phyloP scores from a whole-genome alignment of 1,284 basidiomycete genomes.

The Tetrapyrgos nigripes region DNA sequence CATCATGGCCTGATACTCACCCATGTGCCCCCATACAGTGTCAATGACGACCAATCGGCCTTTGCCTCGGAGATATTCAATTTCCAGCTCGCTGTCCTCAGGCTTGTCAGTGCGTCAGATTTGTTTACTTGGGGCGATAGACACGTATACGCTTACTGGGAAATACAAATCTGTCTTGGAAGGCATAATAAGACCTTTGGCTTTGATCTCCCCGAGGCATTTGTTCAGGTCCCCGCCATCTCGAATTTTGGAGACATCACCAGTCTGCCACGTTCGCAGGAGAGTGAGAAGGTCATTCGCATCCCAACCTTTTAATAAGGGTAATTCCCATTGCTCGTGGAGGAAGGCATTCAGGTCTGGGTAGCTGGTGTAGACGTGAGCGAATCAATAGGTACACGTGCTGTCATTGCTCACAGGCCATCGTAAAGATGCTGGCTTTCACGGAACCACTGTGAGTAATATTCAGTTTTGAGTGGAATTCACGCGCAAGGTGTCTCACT shows the following conservation, averaged over 20 bases:
- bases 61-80: slow-evolving; percentile 46
- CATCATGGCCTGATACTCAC: slow-evolving; percentile 34
- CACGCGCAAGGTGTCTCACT: slow-evolving; percentile 30
- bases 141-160: slow-evolving; percentile 41
- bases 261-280: slow-evolving; percentile 61
- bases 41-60: slow-evolving; percentile 56
- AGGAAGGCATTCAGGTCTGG: slow-evolving; percentile 56
- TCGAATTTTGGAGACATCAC: slow-evolving; percentile 55
- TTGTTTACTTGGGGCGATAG: background rate
- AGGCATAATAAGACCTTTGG: slow-evolving; percentile 63
- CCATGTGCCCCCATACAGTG: slow-evolving; percentile 65
- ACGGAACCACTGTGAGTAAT: slow-evolving; percentile 56
- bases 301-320: slow-evolving; percentile 54
- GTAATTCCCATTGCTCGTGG: slow-evolving; percentile 57
- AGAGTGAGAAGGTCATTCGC: slow-evolving; percentile 62
- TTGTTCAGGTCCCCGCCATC: slow-evolving; percentile 49
- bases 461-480: background rate
- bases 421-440: slow-evolving; percentile 51
- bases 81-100: slow-evolving; percentile 60
- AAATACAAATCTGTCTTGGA: slow-evolving; percentile 68
- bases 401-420: slow-evolving; percentile 41
- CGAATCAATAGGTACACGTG: background rate
- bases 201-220: slow-evolving; percentile 50
- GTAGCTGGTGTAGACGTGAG: slow-evolving; percentile 37
- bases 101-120: slow-evolving; percentile 40